Conservation (phyloP, 768 basidiomycete species). For the Suillus ampliporus region DNA sequence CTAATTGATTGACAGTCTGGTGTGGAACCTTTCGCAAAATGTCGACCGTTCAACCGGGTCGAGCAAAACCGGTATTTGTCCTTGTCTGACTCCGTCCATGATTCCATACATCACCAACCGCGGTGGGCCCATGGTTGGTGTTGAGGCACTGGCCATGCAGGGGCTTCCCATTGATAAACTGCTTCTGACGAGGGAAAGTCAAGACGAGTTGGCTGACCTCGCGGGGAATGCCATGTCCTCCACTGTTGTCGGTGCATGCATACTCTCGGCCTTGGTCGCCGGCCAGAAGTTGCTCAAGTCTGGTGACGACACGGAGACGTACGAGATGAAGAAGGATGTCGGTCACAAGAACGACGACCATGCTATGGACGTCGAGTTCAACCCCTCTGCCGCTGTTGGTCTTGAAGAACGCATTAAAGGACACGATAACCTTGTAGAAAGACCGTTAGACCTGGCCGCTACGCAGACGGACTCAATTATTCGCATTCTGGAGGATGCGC, state of each 20-base stretch:
- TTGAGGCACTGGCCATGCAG: slow-evolving; percentile 93
- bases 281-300: slow-evolving; percentile 68
- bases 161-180: slow-evolving; percentile 93
- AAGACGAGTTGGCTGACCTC: slow-evolving; percentile 92
- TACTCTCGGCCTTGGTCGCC: slow-evolving; percentile 79
- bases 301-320: slow-evolving; percentile 68
- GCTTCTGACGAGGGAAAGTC: slow-evolving; percentile 88
- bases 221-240: slow-evolving; percentile 99
- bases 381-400: slow-evolving; percentile 18
- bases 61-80: slow-evolving; percentile 81
- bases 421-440: slow-evolving; percentile 67
- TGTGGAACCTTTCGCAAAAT: slow-evolving; percentile 98
- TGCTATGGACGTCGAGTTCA: slow-evolving; percentile 55
- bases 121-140: slow-evolving; percentile 93
- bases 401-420: slow-evolving; percentile 67
- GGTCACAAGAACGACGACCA: slow-evolving; percentile 40
- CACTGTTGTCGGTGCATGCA: slow-evolving; percentile 91
- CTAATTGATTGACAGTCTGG: slow-evolving; percentile 54
- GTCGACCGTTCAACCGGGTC: slow-evolving; percentile 91
- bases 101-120: slow-evolving; percentile 96
- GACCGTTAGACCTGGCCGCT: slow-evolving; percentile 72
- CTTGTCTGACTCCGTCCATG: slow-evolving; percentile 95
- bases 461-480: slow-evolving; percentile 52
- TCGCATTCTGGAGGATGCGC: slow-evolving; percentile 66
- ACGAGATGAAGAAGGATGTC: slow-evolving; percentile 64